Percentiles rank a stretch among this genome's conserved stretches.
Evolutionary conservation across 805 yeast species (phyloP).

Genomic region (Suhomyces sp.): DNA sequence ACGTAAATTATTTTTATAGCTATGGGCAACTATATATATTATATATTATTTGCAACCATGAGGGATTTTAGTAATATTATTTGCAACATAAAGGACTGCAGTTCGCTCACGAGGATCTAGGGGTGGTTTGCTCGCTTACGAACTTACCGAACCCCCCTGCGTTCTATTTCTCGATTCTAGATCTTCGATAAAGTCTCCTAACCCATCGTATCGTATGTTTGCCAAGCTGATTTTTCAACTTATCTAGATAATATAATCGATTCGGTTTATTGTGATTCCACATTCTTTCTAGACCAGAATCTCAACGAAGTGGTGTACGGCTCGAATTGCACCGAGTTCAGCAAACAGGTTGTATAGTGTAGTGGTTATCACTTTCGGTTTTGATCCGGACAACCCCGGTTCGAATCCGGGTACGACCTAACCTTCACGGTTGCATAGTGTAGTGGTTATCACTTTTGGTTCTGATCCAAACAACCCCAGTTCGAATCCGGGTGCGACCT

Average conservation of each 20-base stretch:
- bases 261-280: too few species aligned
- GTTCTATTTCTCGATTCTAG: too few species aligned
- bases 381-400: slow-evolving; percentile 81
- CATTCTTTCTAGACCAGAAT: too few species aligned
- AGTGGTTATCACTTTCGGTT: slow-evolving; percentile 81
- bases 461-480: slow-evolving; percentile 82
- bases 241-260: too few species aligned
- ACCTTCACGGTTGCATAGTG: slow-evolving; percentile 52
- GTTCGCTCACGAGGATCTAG: too few species aligned
- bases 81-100: too few species aligned
- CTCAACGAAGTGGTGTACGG: neutral
- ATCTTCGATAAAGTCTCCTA: neutral
- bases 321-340: neutral
- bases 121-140: too few species aligned
- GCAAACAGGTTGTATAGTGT: slow-evolving; percentile 37
- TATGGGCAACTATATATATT: too few species aligned
- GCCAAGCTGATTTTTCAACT: neutral
- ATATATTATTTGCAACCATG: too few species aligned
- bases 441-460: slow-evolving; percentile 81
- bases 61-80: too few species aligned
- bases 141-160: neutral
- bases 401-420: slow-evolving; percentile 39
- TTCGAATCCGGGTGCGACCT: slow-evolving; percentile 86
- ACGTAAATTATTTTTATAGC: too few species aligned
- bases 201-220: neutral